Conservation (phyloP, 441 rosid genomes). For the Omphalea diandra region DNA sequence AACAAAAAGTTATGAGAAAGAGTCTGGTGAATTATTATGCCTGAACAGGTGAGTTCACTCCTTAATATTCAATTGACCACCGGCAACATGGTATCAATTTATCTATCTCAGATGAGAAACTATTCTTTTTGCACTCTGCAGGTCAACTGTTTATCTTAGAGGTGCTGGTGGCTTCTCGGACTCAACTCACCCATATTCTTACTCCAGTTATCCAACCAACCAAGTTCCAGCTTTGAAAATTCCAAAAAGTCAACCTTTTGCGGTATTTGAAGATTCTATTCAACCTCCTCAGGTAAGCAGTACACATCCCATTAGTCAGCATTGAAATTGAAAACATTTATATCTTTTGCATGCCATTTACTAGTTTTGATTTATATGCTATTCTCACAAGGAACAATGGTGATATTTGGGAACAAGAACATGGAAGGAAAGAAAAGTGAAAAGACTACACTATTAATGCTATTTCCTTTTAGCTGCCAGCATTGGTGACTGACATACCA, state of each 20-base stretch:
- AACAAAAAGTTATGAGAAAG: constrained; percentile 69
- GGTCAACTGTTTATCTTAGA: constrained; percentile 58
- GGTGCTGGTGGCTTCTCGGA: constrained; percentile 96
- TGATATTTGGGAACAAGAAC: background rate
- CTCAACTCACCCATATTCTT: constrained; percentile 64
- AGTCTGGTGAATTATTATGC: constrained; percentile 70
- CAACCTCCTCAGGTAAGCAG: constrained; percentile 83
- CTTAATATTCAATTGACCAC: constrained; percentile 11
- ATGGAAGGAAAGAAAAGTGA: too few relatives aligned
- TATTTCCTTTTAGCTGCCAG: background rate
- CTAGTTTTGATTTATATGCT: background rate
- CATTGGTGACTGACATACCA: background rate
- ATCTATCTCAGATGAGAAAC: constrained; percentile 22
- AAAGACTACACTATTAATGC: background rate
- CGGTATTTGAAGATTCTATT: constrained; percentile 60
- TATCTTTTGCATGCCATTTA: background rate
- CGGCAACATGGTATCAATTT: constrained; percentile 2
- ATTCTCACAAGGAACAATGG: background rate
- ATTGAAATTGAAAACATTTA: constrained; percentile 1
- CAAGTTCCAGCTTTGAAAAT: constrained; percentile 57
- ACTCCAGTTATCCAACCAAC: constrained; percentile 62
- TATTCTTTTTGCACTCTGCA: constrained; percentile 30
- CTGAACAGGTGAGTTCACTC: constrained; percentile 62
- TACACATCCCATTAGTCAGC: constrained; percentile 2
- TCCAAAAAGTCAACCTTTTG: constrained; percentile 62